Evolutionary conservation across 2,329 filamentous ascomycete genomes (phyloP).

Genomic region (Dryadomyces sulphureus): DNA sequence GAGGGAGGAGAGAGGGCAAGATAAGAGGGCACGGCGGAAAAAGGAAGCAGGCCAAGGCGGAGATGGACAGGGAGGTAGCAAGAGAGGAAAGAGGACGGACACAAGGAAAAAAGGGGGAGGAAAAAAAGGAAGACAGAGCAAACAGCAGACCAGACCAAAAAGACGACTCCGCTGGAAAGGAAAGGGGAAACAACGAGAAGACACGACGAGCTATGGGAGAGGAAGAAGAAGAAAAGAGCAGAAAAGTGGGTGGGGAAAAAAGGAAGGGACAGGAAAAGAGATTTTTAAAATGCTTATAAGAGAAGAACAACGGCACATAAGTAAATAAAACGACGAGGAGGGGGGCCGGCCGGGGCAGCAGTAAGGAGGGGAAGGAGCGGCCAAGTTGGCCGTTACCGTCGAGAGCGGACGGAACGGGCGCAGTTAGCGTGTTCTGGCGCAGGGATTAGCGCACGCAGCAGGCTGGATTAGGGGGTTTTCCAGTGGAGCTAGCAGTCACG

Average conservation of each 20-base stretch:
- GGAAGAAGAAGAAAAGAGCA: constrained; percentile 5
- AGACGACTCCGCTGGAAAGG: constrained; percentile 1
- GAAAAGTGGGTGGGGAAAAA: constrained; percentile 7
- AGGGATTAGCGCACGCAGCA: background rate
- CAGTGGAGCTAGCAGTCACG: too few species aligned
- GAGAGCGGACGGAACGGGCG: background rate
- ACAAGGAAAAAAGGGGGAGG: constrained; percentile 18
- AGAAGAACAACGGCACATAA: constrained; percentile 1
- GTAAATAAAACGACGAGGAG: background rate
- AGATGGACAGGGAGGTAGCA: background rate
- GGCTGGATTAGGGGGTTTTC: too few species aligned
- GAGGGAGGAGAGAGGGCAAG: constrained; percentile 16
- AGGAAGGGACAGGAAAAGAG: background rate
- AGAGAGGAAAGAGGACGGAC: constrained; percentile 23
- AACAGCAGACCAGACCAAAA: constrained; percentile 8
- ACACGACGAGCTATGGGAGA: background rate
- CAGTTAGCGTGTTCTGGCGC: constrained; percentile 1
- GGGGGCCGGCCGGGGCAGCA: background rate
- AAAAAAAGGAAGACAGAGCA: constrained; percentile 16
- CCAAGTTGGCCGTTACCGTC: background rate
- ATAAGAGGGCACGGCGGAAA: constrained; percentile 12
- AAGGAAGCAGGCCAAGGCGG: constrained; percentile 21
- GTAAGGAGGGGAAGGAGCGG: background rate
- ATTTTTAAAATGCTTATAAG: constrained; percentile 4
- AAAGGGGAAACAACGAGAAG: background rate